Conservation (phyloP, 306 rosid species). For the Fagus sylvatica region DNA sequence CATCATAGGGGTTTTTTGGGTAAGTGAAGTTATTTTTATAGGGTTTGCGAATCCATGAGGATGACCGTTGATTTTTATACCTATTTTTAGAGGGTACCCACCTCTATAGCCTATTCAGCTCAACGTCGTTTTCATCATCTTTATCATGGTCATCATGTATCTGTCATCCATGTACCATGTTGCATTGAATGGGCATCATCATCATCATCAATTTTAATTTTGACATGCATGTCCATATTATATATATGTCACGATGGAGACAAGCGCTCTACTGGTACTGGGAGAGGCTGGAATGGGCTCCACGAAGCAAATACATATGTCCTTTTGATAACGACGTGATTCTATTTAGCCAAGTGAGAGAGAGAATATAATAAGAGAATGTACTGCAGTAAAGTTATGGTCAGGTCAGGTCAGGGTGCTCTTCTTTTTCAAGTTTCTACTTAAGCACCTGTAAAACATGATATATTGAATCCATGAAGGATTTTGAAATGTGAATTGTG, state of each 20-base stretch:
- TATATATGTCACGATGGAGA: constrained; percentile 17
- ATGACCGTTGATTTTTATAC: not conserved
- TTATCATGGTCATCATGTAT: too few relatives aligned
- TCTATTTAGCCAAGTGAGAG: not conserved
- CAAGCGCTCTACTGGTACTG: constrained; percentile 5
- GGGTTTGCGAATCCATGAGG: not conserved
- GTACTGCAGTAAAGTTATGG: not conserved
- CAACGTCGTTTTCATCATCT: not conserved
- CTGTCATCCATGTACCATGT: too few relatives aligned
- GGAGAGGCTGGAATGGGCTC: not conserved
- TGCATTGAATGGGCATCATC: too few relatives aligned
- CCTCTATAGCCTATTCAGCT: not conserved
- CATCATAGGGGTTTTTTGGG: not conserved
- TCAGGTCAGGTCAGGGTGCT: too few relatives aligned
- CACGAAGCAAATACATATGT: constrained; percentile 1
- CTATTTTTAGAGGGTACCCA: not conserved
- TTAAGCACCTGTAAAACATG: too few relatives aligned
- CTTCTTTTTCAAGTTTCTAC: too few relatives aligned
- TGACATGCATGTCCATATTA: too few relatives aligned
- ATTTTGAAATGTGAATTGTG: too few relatives aligned
- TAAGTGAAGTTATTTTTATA: not conserved
- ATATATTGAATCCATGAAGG: too few relatives aligned
- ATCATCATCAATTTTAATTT: too few relatives aligned
- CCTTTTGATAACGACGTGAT: constrained; percentile 5
- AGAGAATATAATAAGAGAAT: not conserved